Conservation (phyloP, 768 basidiomycete genomes). For the Mycena rosella region DNA sequence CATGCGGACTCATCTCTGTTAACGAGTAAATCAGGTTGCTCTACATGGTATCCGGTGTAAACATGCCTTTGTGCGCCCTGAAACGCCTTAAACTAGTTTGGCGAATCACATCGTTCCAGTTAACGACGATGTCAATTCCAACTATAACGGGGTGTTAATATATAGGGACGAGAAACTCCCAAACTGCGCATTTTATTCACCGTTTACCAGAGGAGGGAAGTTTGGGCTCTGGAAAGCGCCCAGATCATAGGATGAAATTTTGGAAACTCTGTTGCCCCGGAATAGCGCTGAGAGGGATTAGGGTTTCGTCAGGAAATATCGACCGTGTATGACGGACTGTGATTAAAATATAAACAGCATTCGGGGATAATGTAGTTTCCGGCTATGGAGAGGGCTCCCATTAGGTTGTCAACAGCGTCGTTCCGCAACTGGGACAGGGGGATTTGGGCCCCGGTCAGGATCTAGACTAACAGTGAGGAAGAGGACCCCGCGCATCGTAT, state of each 20-base stretch:
- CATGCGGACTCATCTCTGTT: slow-evolving; percentile 83
- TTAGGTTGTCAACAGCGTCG: slow-evolving; percentile 93
- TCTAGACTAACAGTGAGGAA: slow-evolving; percentile 57
- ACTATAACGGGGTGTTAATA: slow-evolving; percentile 57
- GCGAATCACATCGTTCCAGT: slow-evolving; percentile 90
- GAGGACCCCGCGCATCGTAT: not conserved
- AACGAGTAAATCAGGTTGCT: slow-evolving; percentile 1
- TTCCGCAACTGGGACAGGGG: slow-evolving; percentile 93
- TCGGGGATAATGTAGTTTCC: slow-evolving; percentile 93
- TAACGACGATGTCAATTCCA: slow-evolving; percentile 90
- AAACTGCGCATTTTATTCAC: slow-evolving; percentile 48
- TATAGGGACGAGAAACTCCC: slow-evolving; percentile 15
- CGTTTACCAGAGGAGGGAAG: slow-evolving; percentile 84
- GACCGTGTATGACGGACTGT: slow-evolving; percentile 50
- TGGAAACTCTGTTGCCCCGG: slow-evolving; percentile 88
- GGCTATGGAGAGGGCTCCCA: slow-evolving; percentile 90
- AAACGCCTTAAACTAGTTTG: slow-evolving; percentile 86
- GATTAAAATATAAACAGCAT: slow-evolving; percentile 91
- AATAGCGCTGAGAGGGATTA: slow-evolving; percentile 61
- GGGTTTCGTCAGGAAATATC: not conserved
- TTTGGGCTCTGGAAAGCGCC: slow-evolving; percentile 90
- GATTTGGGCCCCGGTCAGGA: slow-evolving; percentile 94
- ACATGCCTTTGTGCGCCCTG: slow-evolving; percentile 80
- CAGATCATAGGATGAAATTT: slow-evolving; percentile 85
- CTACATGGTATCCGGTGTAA: not conserved